Percentiles rank a stretch among this genome's conserved stretches.
These are phyloP conservation scores for Fusarium piperis DNA, from an alignment of 2,329 filamentous ascomycete species.

Conservation along the genomic window DNA sequence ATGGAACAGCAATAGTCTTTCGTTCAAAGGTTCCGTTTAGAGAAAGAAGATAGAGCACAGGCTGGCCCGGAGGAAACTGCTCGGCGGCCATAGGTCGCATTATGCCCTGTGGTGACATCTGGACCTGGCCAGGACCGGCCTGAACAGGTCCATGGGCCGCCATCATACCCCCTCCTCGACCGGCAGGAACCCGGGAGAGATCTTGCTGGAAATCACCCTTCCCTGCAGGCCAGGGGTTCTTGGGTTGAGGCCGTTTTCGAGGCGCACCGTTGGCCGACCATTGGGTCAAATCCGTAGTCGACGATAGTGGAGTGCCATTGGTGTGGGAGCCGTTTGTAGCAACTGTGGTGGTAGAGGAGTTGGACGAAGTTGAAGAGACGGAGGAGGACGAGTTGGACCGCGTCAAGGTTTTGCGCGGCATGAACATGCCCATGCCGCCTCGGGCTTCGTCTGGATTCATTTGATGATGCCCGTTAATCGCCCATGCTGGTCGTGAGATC, in stretches of 20 bases:
- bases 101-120: constrained; percentile 57
- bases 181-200: constrained; percentile 56
- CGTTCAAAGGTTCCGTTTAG: constrained; percentile 97
- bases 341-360: constrained; percentile 70
- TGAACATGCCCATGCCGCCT: constrained; percentile 74
- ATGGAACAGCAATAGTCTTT: constrained; percentile 94
- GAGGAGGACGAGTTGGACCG: constrained; percentile 93
- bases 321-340: constrained; percentile 68
- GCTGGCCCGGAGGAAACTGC: constrained; percentile 70
- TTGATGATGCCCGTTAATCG: constrained; percentile 68
- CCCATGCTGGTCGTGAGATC: constrained; percentile 73
- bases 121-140: constrained; percentile 45
- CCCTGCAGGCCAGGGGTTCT: constrained; percentile 59
- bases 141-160: constrained; percentile 47
- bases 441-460: constrained; percentile 87
- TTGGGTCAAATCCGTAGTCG: constrained; percentile 59
- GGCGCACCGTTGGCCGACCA: constrained; percentile 59
- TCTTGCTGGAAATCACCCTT: constrained; percentile 61
- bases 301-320: constrained; percentile 66
- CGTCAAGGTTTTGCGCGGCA: constrained; percentile 86
- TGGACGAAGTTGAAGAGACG: constrained; percentile 81
- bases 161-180: constrained; percentile 55
- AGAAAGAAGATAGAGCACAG: constrained; percentile 85
- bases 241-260: constrained; percentile 63
- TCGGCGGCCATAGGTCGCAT: constrained; percentile 73